Conservation (phyloP, 768 basidiomycete genomes). For the Rhodosporidiobolus odoratus region DNA sequence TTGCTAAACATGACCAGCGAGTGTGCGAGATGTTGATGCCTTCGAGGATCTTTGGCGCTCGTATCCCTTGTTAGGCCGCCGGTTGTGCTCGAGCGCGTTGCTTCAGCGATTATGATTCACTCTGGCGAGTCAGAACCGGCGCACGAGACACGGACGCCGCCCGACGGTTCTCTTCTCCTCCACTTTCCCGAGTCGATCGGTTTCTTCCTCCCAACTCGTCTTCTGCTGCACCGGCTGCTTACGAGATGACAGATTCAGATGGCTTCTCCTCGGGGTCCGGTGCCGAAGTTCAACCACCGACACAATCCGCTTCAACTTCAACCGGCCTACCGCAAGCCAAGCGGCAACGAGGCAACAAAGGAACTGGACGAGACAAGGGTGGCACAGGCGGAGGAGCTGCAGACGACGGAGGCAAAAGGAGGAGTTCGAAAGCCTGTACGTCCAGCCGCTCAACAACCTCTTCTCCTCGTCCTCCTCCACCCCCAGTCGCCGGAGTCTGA, state of each 20-base stretch:
- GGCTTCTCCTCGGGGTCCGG: background rate
- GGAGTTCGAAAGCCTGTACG: slow-evolving; percentile 50
- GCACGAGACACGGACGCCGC: background rate
- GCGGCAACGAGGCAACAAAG: slow-evolving; percentile 16
- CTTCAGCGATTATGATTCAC: too few relatives aligned
- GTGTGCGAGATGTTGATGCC: too few relatives aligned
- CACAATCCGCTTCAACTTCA: background rate
- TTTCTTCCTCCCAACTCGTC: background rate
- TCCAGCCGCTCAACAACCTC: background rate
- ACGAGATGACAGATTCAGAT: slow-evolving; percentile 9
- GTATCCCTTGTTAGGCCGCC: too few relatives aligned
- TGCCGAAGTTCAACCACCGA: background rate
- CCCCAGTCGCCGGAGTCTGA: background rate
- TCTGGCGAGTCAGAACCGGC: too few relatives aligned
- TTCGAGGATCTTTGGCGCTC: too few relatives aligned
- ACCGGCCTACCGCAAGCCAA: background rate
- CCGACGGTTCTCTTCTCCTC: background rate
- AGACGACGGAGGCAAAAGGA: slow-evolving; percentile 9
- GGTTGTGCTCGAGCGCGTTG: too few relatives aligned
- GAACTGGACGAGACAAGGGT: background rate
- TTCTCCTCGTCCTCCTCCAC: background rate
- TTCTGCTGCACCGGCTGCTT: background rate
- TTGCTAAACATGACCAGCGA: too few relatives aligned
- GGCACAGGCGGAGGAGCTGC: background rate
- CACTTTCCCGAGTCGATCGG: too few relatives aligned